These are phyloP conservation scores for Agaricus blazei DNA, from an alignment of 768 basidiomycete species.

Conservation along the genomic window DNA sequence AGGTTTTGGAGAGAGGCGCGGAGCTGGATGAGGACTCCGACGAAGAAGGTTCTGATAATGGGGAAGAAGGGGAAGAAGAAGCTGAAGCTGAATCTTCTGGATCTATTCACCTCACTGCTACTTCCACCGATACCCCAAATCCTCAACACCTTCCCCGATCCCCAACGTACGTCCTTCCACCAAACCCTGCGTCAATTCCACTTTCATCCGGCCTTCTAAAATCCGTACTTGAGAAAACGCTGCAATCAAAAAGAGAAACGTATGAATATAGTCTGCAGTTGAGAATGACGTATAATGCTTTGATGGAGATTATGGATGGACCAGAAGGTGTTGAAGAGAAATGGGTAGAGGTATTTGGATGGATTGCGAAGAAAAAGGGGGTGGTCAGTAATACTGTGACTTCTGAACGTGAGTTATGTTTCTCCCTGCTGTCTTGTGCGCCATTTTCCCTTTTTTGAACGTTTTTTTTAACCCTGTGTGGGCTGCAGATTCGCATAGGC, in stretches of 20 bases:
- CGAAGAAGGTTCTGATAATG: slow-evolving; percentile 12
- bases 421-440: not conserved
- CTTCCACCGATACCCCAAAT: not conserved
- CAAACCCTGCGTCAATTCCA: slow-evolving; percentile 25
- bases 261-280: slow-evolving; percentile 82
- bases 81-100: slow-evolving; percentile 9
- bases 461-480: not conserved
- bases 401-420: slow-evolving; percentile 11
- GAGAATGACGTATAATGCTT: slow-evolving; percentile 77
- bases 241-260: slow-evolving; percentile 47
- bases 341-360: slow-evolving; percentile 83
- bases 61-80: slow-evolving; percentile 13
- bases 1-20: slow-evolving; percentile 76
- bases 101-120: not conserved
- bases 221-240: slow-evolving; percentile 21
- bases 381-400: slow-evolving; percentile 12
- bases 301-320: slow-evolving; percentile 82
- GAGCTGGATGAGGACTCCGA: slow-evolving; percentile 33
- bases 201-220: slow-evolving; percentile 24
- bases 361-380: slow-evolving; percentile 65
- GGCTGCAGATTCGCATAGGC: slow-evolving; percentile 1
- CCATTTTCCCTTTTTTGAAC: too few relatives aligned
- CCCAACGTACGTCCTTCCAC: slow-evolving; percentile 22
- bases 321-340: slow-evolving; percentile 75
- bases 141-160: not conserved